Evolutionary conservation across 164 flowering plant genomes (phyloP).

Genomic region (Cinnamomum micranthum): DNA sequence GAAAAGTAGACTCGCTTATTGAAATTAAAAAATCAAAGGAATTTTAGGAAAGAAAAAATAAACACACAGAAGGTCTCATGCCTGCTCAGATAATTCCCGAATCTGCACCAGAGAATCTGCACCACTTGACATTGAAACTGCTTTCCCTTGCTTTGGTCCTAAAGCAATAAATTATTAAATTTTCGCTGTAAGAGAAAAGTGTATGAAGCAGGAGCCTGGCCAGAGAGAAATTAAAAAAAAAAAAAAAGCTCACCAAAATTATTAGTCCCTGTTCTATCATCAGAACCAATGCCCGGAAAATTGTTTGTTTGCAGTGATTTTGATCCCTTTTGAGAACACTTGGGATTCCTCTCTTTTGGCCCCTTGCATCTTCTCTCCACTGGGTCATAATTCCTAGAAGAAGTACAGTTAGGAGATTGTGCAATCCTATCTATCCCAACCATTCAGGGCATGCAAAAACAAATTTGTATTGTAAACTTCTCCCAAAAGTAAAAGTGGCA

Average conservation of each 20-base stretch:
- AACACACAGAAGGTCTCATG: constrained; percentile 12
- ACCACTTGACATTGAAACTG: constrained; percentile 18
- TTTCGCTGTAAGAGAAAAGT: constrained; percentile 2
- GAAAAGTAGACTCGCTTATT: not conserved
- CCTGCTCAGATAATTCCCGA: constrained; percentile 61
- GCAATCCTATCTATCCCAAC: not conserved
- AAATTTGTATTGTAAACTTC: not conserved
- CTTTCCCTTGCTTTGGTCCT: constrained; percentile 51
- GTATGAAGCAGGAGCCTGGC: not conserved
- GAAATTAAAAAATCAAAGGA: not conserved
- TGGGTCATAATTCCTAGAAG: constrained; percentile 73
- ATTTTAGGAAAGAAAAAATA: not conserved
- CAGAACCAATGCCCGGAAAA: constrained; percentile 26
- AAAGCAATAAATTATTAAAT: not conserved
- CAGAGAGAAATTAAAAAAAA: not conserved
- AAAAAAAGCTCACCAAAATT: constrained; percentile 33
- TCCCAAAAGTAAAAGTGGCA: constrained; percentile 8
- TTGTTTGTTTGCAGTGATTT: constrained; percentile 68
- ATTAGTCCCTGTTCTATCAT: constrained; percentile 23
- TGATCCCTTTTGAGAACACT: constrained; percentile 41
- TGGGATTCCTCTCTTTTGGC: constrained; percentile 49
- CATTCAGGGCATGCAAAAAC: not conserved
- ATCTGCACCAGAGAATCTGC: constrained; percentile 33
- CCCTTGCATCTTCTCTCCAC: constrained; percentile 78
- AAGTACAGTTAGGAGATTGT: constrained; percentile 2